Percentiles rank a stretch among this genome's conserved stretches.
phyloP scores from a whole-genome alignment of 2,329 filamentous ascomycete species.

The Venturia aucupariae region DNA sequence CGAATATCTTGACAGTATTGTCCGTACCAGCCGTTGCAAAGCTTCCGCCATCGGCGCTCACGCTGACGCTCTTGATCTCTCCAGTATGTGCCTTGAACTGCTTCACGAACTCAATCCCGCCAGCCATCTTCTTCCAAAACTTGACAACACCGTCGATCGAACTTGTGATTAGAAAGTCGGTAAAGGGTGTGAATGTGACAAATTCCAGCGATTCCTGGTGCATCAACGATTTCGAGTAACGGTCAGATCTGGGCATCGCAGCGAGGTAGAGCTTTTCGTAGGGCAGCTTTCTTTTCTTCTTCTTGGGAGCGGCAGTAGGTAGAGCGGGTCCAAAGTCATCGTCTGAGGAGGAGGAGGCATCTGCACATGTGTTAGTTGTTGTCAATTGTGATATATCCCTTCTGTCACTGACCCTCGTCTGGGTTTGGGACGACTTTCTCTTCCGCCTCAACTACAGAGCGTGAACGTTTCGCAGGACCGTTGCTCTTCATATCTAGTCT shows the following conservation, averaged over 20 bases:
- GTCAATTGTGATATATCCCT: not conserved
- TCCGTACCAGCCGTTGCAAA: constrained; percentile 83
- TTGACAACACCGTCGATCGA: constrained; percentile 95
- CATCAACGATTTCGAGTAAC: constrained; percentile 96
- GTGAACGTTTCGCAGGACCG: not conserved
- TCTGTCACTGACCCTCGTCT: not conserved
- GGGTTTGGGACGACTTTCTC: not conserved
- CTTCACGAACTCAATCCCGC: constrained; percentile 94
- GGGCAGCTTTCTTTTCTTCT: constrained; percentile 86
- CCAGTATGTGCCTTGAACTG: constrained; percentile 88
- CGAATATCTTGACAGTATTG: constrained; percentile 68
- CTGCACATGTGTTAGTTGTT: not conserved
- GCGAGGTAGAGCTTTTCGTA: constrained; percentile 94
- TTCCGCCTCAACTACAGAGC: constrained; percentile 4
- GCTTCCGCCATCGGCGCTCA: constrained; percentile 82
- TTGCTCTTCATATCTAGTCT: not conserved
- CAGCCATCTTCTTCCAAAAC: constrained; percentile 94
- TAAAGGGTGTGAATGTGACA: constrained; percentile 77
- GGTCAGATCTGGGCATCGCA: constrained; percentile 68
- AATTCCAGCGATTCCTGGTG: constrained; percentile 92
- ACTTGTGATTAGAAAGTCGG: constrained; percentile 91
- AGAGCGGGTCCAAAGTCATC: constrained; percentile 92
- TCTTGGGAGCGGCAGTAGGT: constrained; percentile 66
- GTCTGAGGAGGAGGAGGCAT: constrained; percentile 60
- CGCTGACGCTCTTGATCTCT: constrained; percentile 73